Conservation (phyloP, 305 asterid genomes). For the Lippia alba region DNA sequence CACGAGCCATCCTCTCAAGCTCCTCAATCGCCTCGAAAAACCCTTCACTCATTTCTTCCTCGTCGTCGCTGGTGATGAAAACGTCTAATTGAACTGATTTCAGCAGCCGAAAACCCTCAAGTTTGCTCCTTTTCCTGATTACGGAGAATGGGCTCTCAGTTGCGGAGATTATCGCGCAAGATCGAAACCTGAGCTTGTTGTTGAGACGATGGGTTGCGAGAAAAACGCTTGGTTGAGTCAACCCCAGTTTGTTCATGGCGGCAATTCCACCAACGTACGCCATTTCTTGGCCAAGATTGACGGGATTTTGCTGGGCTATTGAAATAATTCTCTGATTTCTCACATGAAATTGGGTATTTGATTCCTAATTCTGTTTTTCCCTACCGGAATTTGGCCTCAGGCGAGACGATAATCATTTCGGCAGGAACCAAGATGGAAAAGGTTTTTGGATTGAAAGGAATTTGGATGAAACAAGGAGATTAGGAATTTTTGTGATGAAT, state of each 20-base stretch:
- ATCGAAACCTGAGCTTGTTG: conserved; percentile 41
- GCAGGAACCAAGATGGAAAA: neutral
- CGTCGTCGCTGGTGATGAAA: conserved; percentile 77
- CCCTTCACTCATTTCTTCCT: conserved; percentile 87
- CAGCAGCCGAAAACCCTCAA: conserved; percentile 41
- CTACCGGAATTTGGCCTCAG: conserved; percentile 21
- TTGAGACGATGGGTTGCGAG: conserved; percentile 35
- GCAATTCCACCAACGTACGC: conserved; percentile 59
- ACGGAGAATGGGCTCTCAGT: conserved; percentile 35
- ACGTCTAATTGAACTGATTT: conserved; percentile 77
- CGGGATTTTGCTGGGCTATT: neutral
- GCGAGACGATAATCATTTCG: conserved; percentile 32
- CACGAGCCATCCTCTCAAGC: conserved; percentile 87
- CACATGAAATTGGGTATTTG: conserved; percentile 4
- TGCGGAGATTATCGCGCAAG: conserved; percentile 35
- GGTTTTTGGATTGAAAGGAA: neutral
- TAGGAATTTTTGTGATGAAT: neutral
- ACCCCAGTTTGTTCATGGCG: conserved; percentile 46
- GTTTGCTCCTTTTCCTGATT: conserved; percentile 30
- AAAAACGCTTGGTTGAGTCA: conserved; percentile 40
- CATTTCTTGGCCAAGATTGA: conserved; percentile 40
- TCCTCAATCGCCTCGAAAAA: conserved; percentile 94
- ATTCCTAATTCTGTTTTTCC: neutral
- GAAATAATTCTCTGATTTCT: conserved; percentile 3
- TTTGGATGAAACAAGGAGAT: conserved; percentile 1